These are phyloP conservation scores for Chloranthus sessilifolius DNA, from an alignment of 164 flowering plant species.

Conservation along the genomic window DNA sequence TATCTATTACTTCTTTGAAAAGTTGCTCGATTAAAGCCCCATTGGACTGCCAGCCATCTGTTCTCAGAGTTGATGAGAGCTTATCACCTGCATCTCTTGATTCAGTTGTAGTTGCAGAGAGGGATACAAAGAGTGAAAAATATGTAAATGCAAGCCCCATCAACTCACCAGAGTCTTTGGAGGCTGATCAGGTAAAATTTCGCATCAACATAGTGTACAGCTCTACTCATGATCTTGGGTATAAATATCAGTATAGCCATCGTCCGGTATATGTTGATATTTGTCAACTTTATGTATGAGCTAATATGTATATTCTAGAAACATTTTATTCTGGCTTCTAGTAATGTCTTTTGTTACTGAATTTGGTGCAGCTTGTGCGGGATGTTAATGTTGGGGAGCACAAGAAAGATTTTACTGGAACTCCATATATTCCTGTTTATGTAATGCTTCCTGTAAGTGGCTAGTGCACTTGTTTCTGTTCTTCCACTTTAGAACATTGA, in stretches of 20 bases:
- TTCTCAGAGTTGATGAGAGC: slow-evolving; percentile 59
- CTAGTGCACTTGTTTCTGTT: slow-evolving; percentile 1
- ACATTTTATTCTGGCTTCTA: too few relatives aligned
- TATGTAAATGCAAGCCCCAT: slow-evolving; percentile 47
- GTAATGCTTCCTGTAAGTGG: slow-evolving; percentile 69
- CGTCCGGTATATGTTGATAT: too few relatives aligned
- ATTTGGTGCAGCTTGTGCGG: slow-evolving; percentile 49
- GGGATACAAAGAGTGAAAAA: slow-evolving; percentile 51
- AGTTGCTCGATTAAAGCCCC: slow-evolving; percentile 41
- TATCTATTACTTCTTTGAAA: slow-evolving; percentile 43
- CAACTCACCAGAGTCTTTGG: slow-evolving; percentile 57
- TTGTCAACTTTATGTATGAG: too few relatives aligned
- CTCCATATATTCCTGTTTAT: slow-evolving; percentile 71
- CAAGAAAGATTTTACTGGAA: slow-evolving; percentile 42
- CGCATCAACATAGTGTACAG: too few relatives aligned
- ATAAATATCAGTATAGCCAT: too few relatives aligned
- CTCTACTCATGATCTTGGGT: too few relatives aligned
- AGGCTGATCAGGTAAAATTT: slow-evolving; percentile 61
- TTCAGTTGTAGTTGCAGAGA: slow-evolving; percentile 62
- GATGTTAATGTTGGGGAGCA: slow-evolving; percentile 36
- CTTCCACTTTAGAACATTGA: too few relatives aligned
- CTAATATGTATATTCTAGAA: too few relatives aligned
- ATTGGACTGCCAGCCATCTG: slow-evolving; percentile 50
- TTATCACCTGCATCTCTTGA: slow-evolving; percentile 75
- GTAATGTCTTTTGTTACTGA: slow-evolving; percentile 12